A percentile compares a stretch with the other conserved stretches of the same genome.
Conservation (phyloP, 208 protist species). For the Crithidia fasciculata region DNA sequence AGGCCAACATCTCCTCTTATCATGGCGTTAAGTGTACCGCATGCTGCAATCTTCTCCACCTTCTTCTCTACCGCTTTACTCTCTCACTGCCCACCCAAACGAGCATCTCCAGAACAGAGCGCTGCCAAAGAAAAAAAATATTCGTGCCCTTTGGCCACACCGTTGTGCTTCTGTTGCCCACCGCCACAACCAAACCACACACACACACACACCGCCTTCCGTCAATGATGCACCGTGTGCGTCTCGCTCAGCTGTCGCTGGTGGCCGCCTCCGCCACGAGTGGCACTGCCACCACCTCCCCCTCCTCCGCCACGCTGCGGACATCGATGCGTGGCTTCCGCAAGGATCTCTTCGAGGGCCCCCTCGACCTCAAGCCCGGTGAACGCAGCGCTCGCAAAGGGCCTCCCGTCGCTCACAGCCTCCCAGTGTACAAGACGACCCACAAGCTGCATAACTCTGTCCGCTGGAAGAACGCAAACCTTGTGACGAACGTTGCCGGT, state of each 20-base stretch:
- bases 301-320: neutral
- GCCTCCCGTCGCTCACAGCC: slow-evolving; percentile 83
- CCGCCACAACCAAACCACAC: neutral
- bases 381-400: slow-evolving; percentile 77
- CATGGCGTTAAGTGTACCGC: no score
- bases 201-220: neutral
- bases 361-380: slow-evolving; percentile 79
- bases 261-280: neutral
- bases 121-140: neutral
- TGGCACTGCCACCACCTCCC: neutral
- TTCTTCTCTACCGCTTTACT: no score
- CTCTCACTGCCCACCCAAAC: no score
- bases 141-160: neutral
- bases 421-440: slow-evolving; percentile 88
- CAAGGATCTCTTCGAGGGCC: slow-evolving; percentile 87
- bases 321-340: slow-evolving; percentile 56
- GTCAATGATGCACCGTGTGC: slow-evolving; percentile 15
- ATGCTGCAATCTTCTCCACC: no score
- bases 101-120: no score
- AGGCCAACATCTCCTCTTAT: no score
- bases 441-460: slow-evolving; percentile 86
- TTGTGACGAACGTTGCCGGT: slow-evolving; percentile 82
- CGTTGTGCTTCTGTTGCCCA: neutral
- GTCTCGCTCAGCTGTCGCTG: slow-evolving; percentile 2
- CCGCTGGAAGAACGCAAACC: slow-evolving; percentile 88